Conservation (phyloP, 2,329 filamentous ascomycete genomes). For the Alternaria sp. region DNA sequence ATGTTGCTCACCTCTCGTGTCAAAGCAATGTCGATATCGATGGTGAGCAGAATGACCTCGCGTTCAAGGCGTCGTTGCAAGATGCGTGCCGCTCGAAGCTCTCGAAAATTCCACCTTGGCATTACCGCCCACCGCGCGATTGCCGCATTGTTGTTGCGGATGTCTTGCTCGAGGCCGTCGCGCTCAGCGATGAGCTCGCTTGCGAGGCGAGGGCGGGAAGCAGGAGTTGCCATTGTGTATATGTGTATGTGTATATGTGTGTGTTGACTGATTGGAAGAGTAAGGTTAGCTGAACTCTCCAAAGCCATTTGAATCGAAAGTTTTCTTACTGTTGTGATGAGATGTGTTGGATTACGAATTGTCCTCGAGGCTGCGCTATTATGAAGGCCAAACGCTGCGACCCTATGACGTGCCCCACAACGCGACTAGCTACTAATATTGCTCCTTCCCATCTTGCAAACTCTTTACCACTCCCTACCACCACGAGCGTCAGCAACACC, state of each 20-base stretch:
- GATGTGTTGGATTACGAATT: not conserved
- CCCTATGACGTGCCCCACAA: not conserved
- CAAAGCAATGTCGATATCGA: conserved; percentile 3
- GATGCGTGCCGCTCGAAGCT: not conserved
- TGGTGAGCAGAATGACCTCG: not conserved
- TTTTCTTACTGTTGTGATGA: not conserved
- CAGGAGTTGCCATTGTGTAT: not conserved
- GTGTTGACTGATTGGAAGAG: not conserved
- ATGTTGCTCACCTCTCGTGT: not conserved
- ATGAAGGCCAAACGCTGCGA: not conserved
- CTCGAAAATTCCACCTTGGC: not conserved
- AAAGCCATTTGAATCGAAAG: not conserved
- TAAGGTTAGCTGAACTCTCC: not conserved
- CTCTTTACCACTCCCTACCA: not conserved
- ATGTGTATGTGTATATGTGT: not conserved
- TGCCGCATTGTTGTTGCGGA: not conserved
- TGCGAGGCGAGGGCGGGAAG: not conserved
- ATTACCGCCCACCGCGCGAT: not conserved
- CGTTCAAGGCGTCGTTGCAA: not conserved
- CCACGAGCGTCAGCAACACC: not conserved
- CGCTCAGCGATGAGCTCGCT: conserved; percentile 1
- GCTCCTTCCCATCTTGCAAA: not conserved
- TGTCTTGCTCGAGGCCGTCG: not conserved
- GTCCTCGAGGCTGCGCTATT: not conserved
- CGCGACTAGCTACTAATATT: not conserved